Percentiles rank a stretch among this genome's conserved stretches.
Conservation (phyloP, 352 stramenopile species). For the Halophytophthora polymorphica region DNA sequence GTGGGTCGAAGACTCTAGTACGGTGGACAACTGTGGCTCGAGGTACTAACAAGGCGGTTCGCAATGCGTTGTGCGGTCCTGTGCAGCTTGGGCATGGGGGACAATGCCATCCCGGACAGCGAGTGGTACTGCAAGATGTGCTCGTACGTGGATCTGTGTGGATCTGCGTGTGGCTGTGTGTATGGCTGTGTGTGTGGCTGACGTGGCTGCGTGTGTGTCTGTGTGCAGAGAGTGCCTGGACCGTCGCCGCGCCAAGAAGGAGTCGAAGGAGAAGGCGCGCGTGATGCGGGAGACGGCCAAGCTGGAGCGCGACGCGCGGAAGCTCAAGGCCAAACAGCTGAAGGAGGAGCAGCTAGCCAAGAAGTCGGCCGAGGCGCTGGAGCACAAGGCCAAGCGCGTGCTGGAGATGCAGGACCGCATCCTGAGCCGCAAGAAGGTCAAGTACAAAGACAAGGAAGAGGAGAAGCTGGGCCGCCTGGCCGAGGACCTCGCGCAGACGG, state of each 20-base stretch:
- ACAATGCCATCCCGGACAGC: constrained; percentile 72
- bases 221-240: constrained; percentile 66
- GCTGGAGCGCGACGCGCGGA: constrained; percentile 69
- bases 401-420: constrained; percentile 88
- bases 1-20: too few relatives aligned
- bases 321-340: constrained; percentile 55
- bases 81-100: constrained; percentile 70
- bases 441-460: constrained; percentile 89
- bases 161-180: background rate
- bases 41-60: constrained; percentile 1
- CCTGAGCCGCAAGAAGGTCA: constrained; percentile 84
- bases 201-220: background rate
- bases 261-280: constrained; percentile 73
- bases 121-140: constrained; percentile 90
- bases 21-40: constrained; percentile 7
- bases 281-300: constrained; percentile 80
- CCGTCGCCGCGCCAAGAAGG: constrained; percentile 68
- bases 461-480: constrained; percentile 80
- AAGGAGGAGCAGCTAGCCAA: constrained; percentile 73
- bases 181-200: background rate
- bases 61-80: background rate
- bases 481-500: constrained; percentile 75
- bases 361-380: constrained; percentile 78
- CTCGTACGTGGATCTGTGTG: constrained; percentile 38
- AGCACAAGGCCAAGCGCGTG: constrained; percentile 80